phyloP scores from a whole-genome alignment of 2,329 filamentous ascomycete species.

The Colletotrichum tropicale region DNA sequence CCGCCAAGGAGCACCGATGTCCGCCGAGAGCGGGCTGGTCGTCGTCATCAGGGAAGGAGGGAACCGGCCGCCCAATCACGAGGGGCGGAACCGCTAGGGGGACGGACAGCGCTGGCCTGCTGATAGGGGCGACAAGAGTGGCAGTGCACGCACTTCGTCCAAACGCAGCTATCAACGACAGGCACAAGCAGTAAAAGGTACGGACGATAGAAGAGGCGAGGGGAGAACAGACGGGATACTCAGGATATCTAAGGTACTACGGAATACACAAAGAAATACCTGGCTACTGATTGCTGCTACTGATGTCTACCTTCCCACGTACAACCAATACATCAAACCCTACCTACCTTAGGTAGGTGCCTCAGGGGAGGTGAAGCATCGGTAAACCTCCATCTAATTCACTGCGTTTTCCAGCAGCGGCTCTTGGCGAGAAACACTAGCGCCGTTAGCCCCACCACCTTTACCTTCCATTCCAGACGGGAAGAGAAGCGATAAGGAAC shows the following conservation, averaged over 20 bases:
- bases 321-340: background rate
- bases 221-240: background rate
- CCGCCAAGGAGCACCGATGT: conserved; percentile 17
- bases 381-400: background rate
- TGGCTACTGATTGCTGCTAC: background rate
- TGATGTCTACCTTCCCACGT: background rate
- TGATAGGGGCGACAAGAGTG: conserved; percentile 3
- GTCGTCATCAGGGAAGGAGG: conserved; percentile 16
- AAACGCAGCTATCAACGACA: background rate
- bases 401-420: background rate
- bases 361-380: background rate
- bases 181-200: background rate
- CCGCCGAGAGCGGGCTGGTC: conserved; percentile 18
- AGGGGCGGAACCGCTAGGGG: background rate
- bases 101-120: background rate
- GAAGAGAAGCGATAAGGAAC: conserved; percentile 18
- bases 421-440: conserved; percentile 16
- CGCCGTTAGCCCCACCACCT: background rate
- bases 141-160: conserved; percentile 11
- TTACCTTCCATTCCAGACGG: conserved; percentile 9
- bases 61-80: conserved; percentile 7
- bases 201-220: background rate
- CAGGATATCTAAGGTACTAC: background rate
- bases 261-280: background rate
- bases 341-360: too few relatives aligned